Evolutionary conservation across 257 asterid genomes (phyloP).

Genomic region (Handroanthus guayacan): DNA sequence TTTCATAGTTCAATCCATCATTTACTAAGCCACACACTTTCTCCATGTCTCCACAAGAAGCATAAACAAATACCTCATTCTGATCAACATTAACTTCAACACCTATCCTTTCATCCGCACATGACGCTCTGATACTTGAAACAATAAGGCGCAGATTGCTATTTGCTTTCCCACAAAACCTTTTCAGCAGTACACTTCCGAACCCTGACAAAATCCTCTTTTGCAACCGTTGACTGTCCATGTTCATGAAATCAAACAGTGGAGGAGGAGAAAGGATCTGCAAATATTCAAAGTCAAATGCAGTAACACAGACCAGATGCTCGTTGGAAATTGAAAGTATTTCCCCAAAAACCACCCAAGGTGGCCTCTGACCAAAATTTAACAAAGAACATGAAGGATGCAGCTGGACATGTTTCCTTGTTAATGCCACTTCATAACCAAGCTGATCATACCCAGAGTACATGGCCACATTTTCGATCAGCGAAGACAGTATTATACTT

Average conservation of each 20-base stretch:
- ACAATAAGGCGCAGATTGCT: conserved; percentile 57
- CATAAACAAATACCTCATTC: conserved; percentile 67
- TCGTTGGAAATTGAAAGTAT: conserved; percentile 70
- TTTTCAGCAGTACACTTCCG: conserved; percentile 69
- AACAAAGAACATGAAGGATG: conserved; percentile 90
- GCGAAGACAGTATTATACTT: conserved; percentile 68
- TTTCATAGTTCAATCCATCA: conserved; percentile 64
- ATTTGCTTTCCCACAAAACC: conserved; percentile 78
- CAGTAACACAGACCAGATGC: conserved; percentile 83
- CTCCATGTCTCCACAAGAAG: conserved; percentile 73
- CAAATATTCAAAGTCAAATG: conserved; percentile 60
- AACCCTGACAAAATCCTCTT: conserved; percentile 65
- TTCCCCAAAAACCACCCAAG: conserved; percentile 87
- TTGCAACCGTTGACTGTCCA: conserved; percentile 65
- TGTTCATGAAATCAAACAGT: conserved; percentile 61
- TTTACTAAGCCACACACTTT: conserved; percentile 53
- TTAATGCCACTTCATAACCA: conserved; percentile 83
- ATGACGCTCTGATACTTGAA: conserved; percentile 62
- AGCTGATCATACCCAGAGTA: conserved; percentile 92
- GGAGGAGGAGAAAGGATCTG: conserved; percentile 68
- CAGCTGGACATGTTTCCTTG: conserved; percentile 77
- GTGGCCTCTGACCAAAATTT: conserved; percentile 74
- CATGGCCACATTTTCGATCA: conserved; percentile 90
- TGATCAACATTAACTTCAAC: conserved; percentile 72
- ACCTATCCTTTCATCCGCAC: conserved; percentile 70